Conservation (phyloP, 805 yeast genomes). For the Cyberlindnera japonica region DNA sequence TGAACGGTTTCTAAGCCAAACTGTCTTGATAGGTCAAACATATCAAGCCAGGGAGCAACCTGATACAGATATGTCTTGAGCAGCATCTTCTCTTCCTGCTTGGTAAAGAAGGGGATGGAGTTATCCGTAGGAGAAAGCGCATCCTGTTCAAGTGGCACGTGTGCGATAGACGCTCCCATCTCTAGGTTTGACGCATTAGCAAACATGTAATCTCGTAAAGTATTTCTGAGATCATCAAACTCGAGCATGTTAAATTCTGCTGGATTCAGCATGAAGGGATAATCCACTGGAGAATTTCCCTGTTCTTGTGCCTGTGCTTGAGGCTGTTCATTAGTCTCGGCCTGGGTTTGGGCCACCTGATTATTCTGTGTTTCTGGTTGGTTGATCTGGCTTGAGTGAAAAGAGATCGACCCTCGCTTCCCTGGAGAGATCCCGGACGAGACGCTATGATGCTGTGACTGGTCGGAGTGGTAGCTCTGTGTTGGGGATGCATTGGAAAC, state of each 20-base stretch:
- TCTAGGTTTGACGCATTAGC: constrained; percentile 31
- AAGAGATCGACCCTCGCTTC: neutral
- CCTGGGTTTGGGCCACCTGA: too few relatives aligned
- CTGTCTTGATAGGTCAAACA: constrained; percentile 34
- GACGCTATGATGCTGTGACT: constrained; percentile 1
- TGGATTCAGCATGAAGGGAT: constrained; percentile 12
- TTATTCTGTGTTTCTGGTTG: too few relatives aligned
- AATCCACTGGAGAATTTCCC: neutral
- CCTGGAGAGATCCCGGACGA: constrained; percentile 2
- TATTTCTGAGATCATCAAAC: constrained; percentile 32
- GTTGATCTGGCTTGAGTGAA: too few relatives aligned
- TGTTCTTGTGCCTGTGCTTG: neutral
- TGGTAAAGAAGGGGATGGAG: constrained; percentile 22
- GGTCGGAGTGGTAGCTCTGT: constrained; percentile 1
- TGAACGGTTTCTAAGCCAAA: constrained; percentile 34
- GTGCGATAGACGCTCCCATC: constrained; percentile 4
- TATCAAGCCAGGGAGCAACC: constrained; percentile 38
- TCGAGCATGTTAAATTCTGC: constrained; percentile 23
- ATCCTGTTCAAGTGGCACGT: too few relatives aligned
- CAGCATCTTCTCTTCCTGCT: constrained; percentile 33
- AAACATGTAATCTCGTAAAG: constrained; percentile 38
- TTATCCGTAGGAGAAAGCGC: constrained; percentile 2
- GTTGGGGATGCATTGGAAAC: constrained; percentile 3
- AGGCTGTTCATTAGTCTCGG: too few relatives aligned
- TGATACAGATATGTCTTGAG: constrained; percentile 35